Base-by-base conservation (phyloP, 1,284 basidiomycete species). In the Thelephora terrestris region DNA sequence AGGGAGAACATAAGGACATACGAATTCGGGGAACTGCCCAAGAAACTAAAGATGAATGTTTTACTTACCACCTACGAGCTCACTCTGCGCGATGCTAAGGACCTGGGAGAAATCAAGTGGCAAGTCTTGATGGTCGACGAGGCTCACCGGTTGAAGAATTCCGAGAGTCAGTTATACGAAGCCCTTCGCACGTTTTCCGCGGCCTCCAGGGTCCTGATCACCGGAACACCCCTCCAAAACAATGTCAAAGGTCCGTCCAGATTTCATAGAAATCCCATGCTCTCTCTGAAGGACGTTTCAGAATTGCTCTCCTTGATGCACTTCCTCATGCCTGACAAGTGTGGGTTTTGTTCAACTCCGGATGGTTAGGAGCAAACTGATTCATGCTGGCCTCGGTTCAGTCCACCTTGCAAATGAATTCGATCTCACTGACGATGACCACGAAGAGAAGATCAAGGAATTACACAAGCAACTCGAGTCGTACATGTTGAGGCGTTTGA, bases 91-190 rank as follows among this genome's bases (percentile, higher is more conserved):
- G 96, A 99, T 64, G 71, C 86, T 43, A 84, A 84, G 58, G 91
- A 97, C 62, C 73, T 99, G 42, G 81, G 79, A 39, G 86, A 90
- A 54, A 94, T 99, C 71, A 97, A 94, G 66, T 99, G 96, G 96
- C 95, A 98, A 64, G 86, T 83, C 36, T 71, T 99, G 46, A 89
- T 91, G 48, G 95, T 99, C 23, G 96, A 99, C 60, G 96, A 99
- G 85, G 96, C 96, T 5, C 96, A 99, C 70, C 89, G 96, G 23
- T 69, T 99, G 55, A 99, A 99, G 74, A 99, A 99, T 68, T 91
- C 90, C 48, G 95, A 98, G 65, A 91, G 91, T 56, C 95, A 98
- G 68, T 70, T 99, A 43, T 99, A 99, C 67, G 93, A 99, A 62
- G 92, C 93, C 5, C 73, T 99, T 48, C 77, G 81, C 62, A 81